Conservation (phyloP, 768 basidiomycete genomes). For the Sutorius australiensis region DNA sequence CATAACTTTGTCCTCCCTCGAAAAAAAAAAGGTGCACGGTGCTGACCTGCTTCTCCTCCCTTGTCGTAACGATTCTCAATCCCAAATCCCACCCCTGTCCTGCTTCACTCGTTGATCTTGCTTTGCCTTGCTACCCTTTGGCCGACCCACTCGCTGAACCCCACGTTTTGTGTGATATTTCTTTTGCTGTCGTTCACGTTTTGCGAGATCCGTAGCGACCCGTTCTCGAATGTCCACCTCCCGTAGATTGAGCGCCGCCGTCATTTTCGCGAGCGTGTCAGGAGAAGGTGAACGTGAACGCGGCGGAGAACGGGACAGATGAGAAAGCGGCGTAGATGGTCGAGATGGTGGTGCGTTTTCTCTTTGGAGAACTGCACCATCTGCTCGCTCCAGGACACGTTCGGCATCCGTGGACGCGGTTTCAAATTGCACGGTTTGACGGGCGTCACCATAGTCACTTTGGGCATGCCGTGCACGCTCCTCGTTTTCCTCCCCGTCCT, state of each 20-base stretch:
- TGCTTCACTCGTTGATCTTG: constrained; percentile 64
- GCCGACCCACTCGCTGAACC: constrained; percentile 57
- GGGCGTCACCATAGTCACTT: constrained; percentile 11
- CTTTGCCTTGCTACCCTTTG: constrained; percentile 84
- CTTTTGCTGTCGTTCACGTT: constrained; percentile 60
- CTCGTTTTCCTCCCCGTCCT: constrained; percentile 28
- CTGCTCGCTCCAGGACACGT: neutral
- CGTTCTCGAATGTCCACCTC: constrained; percentile 47
- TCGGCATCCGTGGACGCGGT: constrained; percentile 6
- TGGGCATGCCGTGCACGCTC: constrained; percentile 12
- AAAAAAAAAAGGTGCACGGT: neutral
- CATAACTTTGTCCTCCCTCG: neutral
- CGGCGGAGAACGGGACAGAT: constrained; percentile 50
- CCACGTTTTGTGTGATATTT: constrained; percentile 79
- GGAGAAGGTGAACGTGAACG: constrained; percentile 47
- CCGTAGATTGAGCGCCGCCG: constrained; percentile 38
- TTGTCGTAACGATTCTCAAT: constrained; percentile 33
- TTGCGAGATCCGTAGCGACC: constrained; percentile 60
- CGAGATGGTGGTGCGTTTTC: constrained; percentile 20
- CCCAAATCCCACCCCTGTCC: constrained; percentile 61
- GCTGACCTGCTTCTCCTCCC: constrained; percentile 4
- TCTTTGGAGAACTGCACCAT: constrained; percentile 2
- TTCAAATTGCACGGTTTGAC: constrained; percentile 9
- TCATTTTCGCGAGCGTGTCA: constrained; percentile 39
- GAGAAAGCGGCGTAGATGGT: constrained; percentile 35